phyloP scores from a whole-genome alignment of 352 stramenopile genomes.

The Hyaloperonospora brassicae region DNA sequence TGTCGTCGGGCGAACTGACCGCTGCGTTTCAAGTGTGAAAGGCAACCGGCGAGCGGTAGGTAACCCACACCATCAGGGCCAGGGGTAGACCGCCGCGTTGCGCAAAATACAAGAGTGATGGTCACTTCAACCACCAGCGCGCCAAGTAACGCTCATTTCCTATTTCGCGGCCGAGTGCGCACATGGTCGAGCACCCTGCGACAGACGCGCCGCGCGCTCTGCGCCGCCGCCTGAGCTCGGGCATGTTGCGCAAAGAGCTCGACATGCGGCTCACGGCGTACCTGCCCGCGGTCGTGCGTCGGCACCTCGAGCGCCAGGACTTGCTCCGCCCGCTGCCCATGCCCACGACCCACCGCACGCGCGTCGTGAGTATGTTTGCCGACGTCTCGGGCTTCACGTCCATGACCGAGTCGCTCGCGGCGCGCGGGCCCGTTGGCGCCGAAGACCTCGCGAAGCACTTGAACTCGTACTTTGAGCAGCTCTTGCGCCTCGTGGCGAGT shows the following conservation, averaged over 20 bases:
- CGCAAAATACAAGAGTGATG: slow-evolving; percentile 14
- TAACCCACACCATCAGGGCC: slow-evolving; percentile 1
- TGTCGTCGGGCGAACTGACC: no score
- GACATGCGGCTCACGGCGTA: slow-evolving; percentile 80
- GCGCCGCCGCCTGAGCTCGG: slow-evolving; percentile 29
- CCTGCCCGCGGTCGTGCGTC: slow-evolving; percentile 67
- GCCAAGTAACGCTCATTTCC: slow-evolving; percentile 28
- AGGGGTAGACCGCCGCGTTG: background rate
- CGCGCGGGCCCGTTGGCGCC: slow-evolving; percentile 71
- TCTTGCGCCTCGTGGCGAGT: slow-evolving; percentile 71
- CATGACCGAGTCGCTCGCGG: slow-evolving; percentile 88
- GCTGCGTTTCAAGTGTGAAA: background rate
- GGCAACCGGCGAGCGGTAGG: slow-evolving; percentile 10
- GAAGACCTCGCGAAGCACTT: slow-evolving; percentile 87
- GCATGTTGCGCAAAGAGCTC: slow-evolving; percentile 61
- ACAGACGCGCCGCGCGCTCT: background rate
- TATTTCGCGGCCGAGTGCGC: slow-evolving; percentile 20
- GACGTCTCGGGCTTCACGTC: slow-evolving; percentile 92
- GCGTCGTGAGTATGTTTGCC: slow-evolving; percentile 88
- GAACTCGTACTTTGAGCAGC: slow-evolving; percentile 91
- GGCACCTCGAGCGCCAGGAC: slow-evolving; percentile 61
- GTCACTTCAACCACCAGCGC: slow-evolving; percentile 24
- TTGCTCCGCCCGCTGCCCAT: slow-evolving; percentile 30
- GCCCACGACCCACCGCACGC: slow-evolving; percentile 65
- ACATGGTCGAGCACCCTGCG: slow-evolving; percentile 12